Conservation (phyloP, 2,329 filamentous ascomycete genomes). For the Claviceps capensis region DNA sequence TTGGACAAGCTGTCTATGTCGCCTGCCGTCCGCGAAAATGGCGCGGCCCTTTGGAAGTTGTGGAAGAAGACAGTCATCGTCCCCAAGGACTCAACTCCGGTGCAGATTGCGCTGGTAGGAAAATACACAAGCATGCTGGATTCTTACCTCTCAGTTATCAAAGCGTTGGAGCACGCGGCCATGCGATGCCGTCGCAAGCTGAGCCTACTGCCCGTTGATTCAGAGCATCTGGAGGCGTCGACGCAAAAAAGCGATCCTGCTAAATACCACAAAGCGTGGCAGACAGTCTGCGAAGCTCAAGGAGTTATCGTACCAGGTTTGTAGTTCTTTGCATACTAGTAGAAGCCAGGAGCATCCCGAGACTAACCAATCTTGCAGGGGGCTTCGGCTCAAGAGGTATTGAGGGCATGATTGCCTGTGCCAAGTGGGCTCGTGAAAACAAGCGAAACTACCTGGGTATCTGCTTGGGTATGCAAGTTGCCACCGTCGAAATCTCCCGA, state of each 20-base stretch:
- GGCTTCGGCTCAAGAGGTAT: conserved; percentile 74
- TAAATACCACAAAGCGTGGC: conserved; percentile 61
- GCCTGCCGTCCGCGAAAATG: conserved; percentile 43
- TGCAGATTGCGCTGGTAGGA: conserved; percentile 78
- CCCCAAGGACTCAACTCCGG: conserved; percentile 46
- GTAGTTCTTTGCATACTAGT: not conserved
- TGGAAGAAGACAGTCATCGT: conserved; percentile 52
- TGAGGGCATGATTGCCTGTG: conserved; percentile 79
- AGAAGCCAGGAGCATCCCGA: not conserved
- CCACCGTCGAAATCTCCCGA: conserved; percentile 78
- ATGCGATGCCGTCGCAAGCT: conserved; percentile 77
- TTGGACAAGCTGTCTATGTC: conserved; percentile 45
- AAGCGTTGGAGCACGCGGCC: conserved; percentile 79
- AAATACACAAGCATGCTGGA: conserved; percentile 83
- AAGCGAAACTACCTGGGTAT: conserved; percentile 76
- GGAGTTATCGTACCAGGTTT: conserved; percentile 32
- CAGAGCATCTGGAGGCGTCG: conserved; percentile 64
- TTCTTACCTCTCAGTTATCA: conserved; percentile 71
- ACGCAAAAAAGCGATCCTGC: conserved; percentile 49
- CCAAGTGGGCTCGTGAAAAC: conserved; percentile 76
- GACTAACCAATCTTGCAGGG: conserved; percentile 21
- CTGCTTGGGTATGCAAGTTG: conserved; percentile 85
- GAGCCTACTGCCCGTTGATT: conserved; percentile 72
- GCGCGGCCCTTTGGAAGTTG: conserved; percentile 56
- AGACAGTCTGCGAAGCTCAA: conserved; percentile 55